Evolutionary conservation across 1,139 yeast species (phyloP), one percentile per base, ranked within the genome.

Genomic region (Debaryomyces nepalensis): DNA sequence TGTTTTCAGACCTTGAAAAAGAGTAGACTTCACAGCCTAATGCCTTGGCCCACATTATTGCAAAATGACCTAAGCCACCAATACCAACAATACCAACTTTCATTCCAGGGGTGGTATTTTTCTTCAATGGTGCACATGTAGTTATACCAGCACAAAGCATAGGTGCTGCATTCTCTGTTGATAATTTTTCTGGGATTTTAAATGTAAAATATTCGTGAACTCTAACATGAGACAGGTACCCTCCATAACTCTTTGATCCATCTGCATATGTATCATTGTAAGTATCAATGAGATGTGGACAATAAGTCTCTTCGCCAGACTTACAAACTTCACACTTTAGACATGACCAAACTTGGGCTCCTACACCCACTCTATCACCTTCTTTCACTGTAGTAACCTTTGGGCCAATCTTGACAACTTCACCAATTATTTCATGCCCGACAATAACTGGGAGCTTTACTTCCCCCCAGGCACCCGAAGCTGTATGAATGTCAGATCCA

Each of bases 11-110:
- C 61, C 84, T 68, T 15, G 83, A 77, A 53, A 80, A 69, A 2
- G 79, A 82, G 46, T 69, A 67, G 10, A 79, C 82, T 48, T 79
- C 74, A 16, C 82, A 81, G 29, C 83, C 84, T 50, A 80, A 54
- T 5, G 83, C 84, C 49, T 74, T 71, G 39, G 83, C 76, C 49
- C 79, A 71, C 66, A 75, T 73, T 46, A 79, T 65, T 27, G 81
- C 82, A 75, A 79, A 72, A 61, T 79, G 83, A 29, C 85, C 85
- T 48, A 80, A 64, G 34, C 84, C 84, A 51, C 85, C 85, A 47
- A 80, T 67, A 47, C 85, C 84, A 46, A 77, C 65, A 49, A 80
- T 64, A 44, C 79, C 84, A 40, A 80, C 81, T 38, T 64, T 69
- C 40, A 62, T 62, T 36, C 75, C 70, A 42, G 75, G 71, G 8